These are phyloP conservation scores for Galium porrigens DNA, from an alignment of 305 asterid genomes.

Conservation along the genomic window DNA sequence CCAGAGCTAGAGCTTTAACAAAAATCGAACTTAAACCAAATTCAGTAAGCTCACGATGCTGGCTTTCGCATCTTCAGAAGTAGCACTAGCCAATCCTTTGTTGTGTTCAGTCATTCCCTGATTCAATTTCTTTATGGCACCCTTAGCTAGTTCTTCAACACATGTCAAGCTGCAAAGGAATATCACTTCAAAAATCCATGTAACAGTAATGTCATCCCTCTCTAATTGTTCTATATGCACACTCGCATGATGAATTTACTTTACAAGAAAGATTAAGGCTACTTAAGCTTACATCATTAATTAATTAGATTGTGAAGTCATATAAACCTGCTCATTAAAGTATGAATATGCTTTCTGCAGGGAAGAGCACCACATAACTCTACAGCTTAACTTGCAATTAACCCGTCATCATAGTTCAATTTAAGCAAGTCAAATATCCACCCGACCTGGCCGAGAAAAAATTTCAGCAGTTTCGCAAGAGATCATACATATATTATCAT, in stretches of 20 bases:
- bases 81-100: slow-evolving; percentile 53
- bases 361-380: background rate
- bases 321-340: background rate
- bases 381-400: background rate
- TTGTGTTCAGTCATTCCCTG: slow-evolving; percentile 66
- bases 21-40: slow-evolving; percentile 1
- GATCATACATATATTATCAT: background rate
- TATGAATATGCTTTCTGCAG: background rate
- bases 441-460: background rate
- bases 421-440: background rate
- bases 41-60: slow-evolving; percentile 48
- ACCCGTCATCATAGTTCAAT: background rate
- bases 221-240: background rate
- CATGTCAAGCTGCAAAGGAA: slow-evolving; percentile 45
- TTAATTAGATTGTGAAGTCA: background rate
- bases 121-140: slow-evolving; percentile 57
- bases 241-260: background rate
- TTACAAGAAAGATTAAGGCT: background rate
- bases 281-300: background rate
- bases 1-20: background rate
- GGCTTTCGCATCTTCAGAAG: slow-evolving; percentile 71
- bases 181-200: slow-evolving; percentile 1
- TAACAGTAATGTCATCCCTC: background rate
- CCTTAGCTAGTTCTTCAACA: slow-evolving; percentile 70
- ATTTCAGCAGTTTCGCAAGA: background rate